Conservation (phyloP, 2,329 filamentous ascomycete genomes). For the Endothia cerciana region DNA sequence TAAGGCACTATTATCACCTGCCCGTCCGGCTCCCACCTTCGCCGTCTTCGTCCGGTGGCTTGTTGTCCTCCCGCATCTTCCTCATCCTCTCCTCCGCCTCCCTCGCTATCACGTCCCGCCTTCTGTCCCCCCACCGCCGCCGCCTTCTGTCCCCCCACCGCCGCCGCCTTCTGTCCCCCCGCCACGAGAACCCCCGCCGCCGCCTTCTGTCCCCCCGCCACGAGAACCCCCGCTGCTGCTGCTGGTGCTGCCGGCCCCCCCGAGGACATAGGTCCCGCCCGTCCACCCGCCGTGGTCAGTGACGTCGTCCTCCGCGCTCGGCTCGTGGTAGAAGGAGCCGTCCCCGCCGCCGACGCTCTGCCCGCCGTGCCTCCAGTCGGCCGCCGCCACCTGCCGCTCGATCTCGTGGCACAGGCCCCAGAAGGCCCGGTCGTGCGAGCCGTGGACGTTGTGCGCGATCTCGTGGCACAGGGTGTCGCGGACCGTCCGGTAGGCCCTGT, state of each 20-base stretch:
- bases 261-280: conserved; percentile 77
- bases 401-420: conserved; percentile 89
- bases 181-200: conserved; percentile 25
- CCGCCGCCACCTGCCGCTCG: conserved; percentile 80
- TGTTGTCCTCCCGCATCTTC: conserved; percentile 42
- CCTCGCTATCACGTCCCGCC: conserved; percentile 75
- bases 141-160: neutral
- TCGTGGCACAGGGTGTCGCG: conserved; percentile 94
- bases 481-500: conserved; percentile 89
- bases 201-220: conserved; percentile 31
- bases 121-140: conserved; percentile 47
- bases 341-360: conserved; percentile 67
- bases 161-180: too few species aligned
- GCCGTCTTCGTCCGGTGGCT: conserved; percentile 29
- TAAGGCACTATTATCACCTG: neutral
- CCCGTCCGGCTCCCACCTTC: conserved; percentile 14
- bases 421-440: conserved; percentile 83
- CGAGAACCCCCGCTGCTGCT: conserved; percentile 48
- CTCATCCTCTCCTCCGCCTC: conserved; percentile 71
- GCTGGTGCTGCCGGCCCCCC: conserved; percentile 51
- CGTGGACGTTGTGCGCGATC: conserved; percentile 87
- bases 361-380: conserved; percentile 78
- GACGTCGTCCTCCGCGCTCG: conserved; percentile 56
- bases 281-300: conserved; percentile 77
- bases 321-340: conserved; percentile 64